Percentiles rank a stretch among this genome's conserved stretches.
Conservation (phyloP, 2,329 filamentous ascomycete genomes). For the Clarireedia hainanense region DNA sequence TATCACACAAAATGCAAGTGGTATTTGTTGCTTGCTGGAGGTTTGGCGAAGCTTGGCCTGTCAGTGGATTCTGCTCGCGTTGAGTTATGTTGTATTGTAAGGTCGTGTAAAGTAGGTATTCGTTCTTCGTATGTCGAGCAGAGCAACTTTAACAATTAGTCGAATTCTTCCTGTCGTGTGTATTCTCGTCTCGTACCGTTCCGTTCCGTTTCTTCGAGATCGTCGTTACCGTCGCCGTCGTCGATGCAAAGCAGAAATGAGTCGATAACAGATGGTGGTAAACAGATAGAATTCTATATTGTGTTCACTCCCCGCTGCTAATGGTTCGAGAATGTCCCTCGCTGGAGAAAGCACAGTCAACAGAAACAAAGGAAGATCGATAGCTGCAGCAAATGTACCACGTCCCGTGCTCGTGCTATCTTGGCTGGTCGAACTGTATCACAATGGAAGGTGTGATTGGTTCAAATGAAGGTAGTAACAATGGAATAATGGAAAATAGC, state of each 20-base stretch:
- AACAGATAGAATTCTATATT: not conserved
- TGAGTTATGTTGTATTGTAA: too few relatives aligned
- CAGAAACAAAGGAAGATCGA: slow-evolving; percentile 6
- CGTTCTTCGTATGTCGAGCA: too few relatives aligned
- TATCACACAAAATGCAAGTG: not conserved
- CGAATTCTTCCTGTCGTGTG: not conserved
- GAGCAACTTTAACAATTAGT: too few relatives aligned
- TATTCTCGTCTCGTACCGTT: not conserved
- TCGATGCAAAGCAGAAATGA: slow-evolving; percentile 12
- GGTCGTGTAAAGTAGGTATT: too few relatives aligned
- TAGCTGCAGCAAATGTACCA: slow-evolving; percentile 4
- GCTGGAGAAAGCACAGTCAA: not conserved
- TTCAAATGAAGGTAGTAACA: not conserved
- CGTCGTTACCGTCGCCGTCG: not conserved
- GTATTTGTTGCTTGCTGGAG: not conserved
- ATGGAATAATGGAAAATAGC: not conserved
- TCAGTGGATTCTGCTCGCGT: too few relatives aligned
- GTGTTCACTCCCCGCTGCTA: not conserved
- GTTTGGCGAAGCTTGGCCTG: too few relatives aligned
- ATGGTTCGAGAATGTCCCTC: not conserved
- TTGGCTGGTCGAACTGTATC: not conserved
- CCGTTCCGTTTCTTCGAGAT: not conserved
- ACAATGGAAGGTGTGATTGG: slow-evolving; percentile 5
- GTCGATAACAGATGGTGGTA: not conserved
- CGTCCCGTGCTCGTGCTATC: not conserved